Base-by-base conservation (phyloP, 1,284 basidiomycete genomes). In the Thelephora terrestris region DNA sequence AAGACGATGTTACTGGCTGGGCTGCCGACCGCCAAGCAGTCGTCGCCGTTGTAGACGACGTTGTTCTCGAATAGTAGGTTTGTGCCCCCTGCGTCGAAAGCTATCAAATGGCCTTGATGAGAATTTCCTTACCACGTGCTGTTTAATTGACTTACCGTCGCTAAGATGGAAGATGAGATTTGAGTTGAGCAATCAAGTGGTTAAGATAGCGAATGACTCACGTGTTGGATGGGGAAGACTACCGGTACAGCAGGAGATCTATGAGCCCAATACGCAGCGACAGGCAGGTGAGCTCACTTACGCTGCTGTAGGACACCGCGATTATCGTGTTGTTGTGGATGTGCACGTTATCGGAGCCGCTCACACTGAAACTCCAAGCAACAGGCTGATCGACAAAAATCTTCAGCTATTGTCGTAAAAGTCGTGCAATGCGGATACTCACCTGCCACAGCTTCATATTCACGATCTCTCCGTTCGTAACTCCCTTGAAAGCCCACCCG, bases 201-300 rank as follows among this genome's bases (percentile, higher is more conserved):
- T 27, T 27, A 27, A 27, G 25, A 9, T 4, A 27, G 44, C 38
- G 21, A 7, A 40, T 14, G 9, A 64, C 74, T 47, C 61, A 78
- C 73, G 77, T 81, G 53, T 81, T 80, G 64, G 78, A 80, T 4
- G 78, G 78, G 65, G 79, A 79, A 0, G 73, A 68, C 72, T 78
- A 47, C 14, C 7, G 24, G 10, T 10, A 23, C 18, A 12, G 6
- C 5, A 36, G 36, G 14, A 38, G 50, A 40, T 46, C 12, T 34
- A n/a, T n/a, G 21, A 24, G 20, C 43, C 35, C 46, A 18, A 25
- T 16, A 21, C 23, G 16, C 37, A 4, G 47, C n/a, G 21, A 27
- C 21, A 38, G 21, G 20, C 21, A 18, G 40, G 2, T 16, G 37
- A 49, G 21, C 25, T 9, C 7, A 40, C 53, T 34, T 40, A 57